Evolutionary conservation across 306 rosid genomes (phyloP).

Genomic region (Trifolium pratense): DNA sequence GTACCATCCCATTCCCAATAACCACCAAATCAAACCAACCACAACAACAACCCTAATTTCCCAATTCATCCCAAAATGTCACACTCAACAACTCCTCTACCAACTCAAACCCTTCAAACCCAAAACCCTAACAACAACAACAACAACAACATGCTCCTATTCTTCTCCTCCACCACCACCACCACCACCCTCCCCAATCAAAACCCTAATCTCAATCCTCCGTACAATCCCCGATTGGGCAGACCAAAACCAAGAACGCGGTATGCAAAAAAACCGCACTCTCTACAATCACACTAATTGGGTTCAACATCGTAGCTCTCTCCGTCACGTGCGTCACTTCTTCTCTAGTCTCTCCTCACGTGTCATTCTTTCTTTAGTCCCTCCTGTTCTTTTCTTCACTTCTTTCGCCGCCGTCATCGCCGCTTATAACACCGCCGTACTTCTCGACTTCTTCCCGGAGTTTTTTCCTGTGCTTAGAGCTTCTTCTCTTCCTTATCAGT

Average conservation of each 20-base stretch:
- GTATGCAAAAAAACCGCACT: slow-evolving; percentile 59
- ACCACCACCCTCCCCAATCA: neutral
- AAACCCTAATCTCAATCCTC: slow-evolving; percentile 50
- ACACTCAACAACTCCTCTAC: neutral
- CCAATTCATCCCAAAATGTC: slow-evolving; percentile 52
- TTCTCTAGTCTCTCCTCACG: slow-evolving; percentile 80
- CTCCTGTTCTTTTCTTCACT: slow-evolving; percentile 77
- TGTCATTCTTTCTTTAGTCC: slow-evolving; percentile 72
- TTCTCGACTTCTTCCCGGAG: slow-evolving; percentile 55
- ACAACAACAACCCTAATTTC: slow-evolving; percentile 39
- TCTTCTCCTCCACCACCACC: neutral
- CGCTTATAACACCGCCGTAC: slow-evolving; percentile 64
- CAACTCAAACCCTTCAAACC: slow-evolving; percentile 20
- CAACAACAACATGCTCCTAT: slow-evolving; percentile 23
- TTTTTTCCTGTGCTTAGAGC: slow-evolving; percentile 61
- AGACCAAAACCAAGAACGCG: slow-evolving; percentile 70
- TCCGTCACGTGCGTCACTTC: slow-evolving; percentile 82
- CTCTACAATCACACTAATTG: slow-evolving; percentile 70
- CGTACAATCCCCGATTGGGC: slow-evolving; percentile 79
- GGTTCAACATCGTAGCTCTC: slow-evolving; percentile 80
- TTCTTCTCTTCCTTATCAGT: slow-evolving; percentile 79
- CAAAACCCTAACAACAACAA: neutral
- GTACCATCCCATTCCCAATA: slow-evolving; percentile 42
- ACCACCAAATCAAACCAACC: slow-evolving; percentile 49
- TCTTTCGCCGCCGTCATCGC: slow-evolving; percentile 66